phyloP scores from a whole-genome alignment of 768 basidiomycete species.

The Amanita rubescens region DNA sequence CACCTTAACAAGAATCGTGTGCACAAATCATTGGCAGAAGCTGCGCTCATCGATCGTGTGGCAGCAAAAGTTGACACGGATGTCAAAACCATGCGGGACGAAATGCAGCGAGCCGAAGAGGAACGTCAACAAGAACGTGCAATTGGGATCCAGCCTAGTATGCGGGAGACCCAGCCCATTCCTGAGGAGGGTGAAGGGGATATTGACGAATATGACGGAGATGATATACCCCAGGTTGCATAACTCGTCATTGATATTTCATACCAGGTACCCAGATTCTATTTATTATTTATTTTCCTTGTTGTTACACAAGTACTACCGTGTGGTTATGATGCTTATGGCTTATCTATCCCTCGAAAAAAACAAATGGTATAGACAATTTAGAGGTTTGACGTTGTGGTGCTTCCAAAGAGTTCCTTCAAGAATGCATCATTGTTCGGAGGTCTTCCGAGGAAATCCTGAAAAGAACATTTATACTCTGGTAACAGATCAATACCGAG shows the following conservation, averaged over 20 bases:
- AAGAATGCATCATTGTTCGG: conserved; percentile 74
- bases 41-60: conserved; percentile 81
- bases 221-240: conserved; percentile 27
- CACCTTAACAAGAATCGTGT: conserved; percentile 76
- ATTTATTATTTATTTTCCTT: neutral
- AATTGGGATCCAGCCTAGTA: conserved; percentile 24
- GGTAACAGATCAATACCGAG: neutral
- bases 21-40: conserved; percentile 81
- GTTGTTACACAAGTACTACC: neutral
- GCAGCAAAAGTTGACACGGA: conserved; percentile 81
- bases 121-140: conserved; percentile 35
- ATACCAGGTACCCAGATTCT: neutral
- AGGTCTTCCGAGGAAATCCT: conserved; percentile 74
- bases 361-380: neutral
- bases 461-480: neutral
- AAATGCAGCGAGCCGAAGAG: conserved; percentile 60
- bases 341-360: neutral
- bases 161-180: conserved; percentile 19
- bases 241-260: conserved; percentile 11
- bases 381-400: conserved; percentile 28
- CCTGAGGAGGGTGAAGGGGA: conserved; percentile 24
- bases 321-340: neutral
- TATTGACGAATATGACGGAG: conserved; percentile 24
- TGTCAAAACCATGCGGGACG: conserved; percentile 73
- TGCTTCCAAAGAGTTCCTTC: conserved; percentile 50